Conservation (phyloP, 768 basidiomycete species). For the Kwoniella pini region DNA sequence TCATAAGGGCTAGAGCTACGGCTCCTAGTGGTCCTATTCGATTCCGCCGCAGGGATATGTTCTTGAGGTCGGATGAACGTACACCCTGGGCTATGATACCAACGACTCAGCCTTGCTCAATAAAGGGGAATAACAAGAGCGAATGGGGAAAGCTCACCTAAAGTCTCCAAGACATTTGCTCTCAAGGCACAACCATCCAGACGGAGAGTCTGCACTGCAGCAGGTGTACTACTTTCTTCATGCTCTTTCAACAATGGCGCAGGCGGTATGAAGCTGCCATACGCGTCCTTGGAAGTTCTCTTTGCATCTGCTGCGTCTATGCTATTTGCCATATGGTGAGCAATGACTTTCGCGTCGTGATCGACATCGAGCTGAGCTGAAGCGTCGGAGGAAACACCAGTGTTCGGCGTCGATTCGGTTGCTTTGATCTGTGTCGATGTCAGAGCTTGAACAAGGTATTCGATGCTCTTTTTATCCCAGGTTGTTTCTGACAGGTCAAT, state of each 20-base stretch:
- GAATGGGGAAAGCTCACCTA: slow-evolving; percentile 62
- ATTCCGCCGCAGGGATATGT: slow-evolving; percentile 88
- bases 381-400: not conserved
- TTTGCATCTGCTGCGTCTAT: not conserved
- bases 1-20: slow-evolving; percentile 91
- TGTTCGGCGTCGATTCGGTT: slow-evolving; percentile 1
- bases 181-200: slow-evolving; percentile 83
- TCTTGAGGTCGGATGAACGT: slow-evolving; percentile 76
- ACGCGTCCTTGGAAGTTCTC: slow-evolving; percentile 11
- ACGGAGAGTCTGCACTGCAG: slow-evolving; percentile 69
- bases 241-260: slow-evolving; percentile 54
- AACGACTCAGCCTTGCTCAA: not conserved
- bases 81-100: slow-evolving; percentile 68
- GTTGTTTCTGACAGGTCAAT: slow-evolving; percentile 84
- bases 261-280: slow-evolving; percentile 46
- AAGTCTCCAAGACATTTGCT: slow-evolving; percentile 70
- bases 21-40: slow-evolving; percentile 79
- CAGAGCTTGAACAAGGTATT: slow-evolving; percentile 74
- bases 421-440: slow-evolving; percentile 48
- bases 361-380: not conserved
- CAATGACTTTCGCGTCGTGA: not conserved
- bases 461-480: slow-evolving; percentile 80
- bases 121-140: not conserved
- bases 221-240: slow-evolving; percentile 17
- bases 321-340: not conserved